Evolutionary conservation across 2,329 filamentous ascomycete genomes (phyloP).

Genomic region (Zasmidium citrigriseum): DNA sequence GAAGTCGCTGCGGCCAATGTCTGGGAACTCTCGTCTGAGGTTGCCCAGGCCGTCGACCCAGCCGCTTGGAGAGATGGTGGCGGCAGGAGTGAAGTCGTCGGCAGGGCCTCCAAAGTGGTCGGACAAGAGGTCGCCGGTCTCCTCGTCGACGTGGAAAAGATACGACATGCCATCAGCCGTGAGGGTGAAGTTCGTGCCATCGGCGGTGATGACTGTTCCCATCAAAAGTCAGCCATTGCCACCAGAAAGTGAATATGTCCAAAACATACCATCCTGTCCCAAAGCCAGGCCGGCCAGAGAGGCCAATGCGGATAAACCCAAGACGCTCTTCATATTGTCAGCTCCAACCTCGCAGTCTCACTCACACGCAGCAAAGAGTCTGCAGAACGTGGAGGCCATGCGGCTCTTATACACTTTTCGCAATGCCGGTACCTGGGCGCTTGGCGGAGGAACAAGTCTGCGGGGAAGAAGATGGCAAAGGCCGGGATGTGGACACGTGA

Average conservation of each 20-base stretch:
- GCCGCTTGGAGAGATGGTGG: conserved; percentile 45
- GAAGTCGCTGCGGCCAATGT: conserved; percentile 65
- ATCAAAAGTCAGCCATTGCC: not conserved
- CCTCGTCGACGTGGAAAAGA: conserved; percentile 62
- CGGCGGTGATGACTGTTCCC: conserved; percentile 54
- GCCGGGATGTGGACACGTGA: not conserved
- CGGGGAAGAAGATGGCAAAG: not conserved
- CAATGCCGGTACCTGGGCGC: not conserved
- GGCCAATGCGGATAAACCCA: not conserved
- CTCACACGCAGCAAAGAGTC: not conserved
- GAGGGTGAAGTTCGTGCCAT: conserved; percentile 58
- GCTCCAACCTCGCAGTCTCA: not conserved
- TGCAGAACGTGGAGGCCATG: not conserved
- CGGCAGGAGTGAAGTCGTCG: conserved; percentile 53
- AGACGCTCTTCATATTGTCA: not conserved
- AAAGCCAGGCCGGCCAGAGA: not conserved
- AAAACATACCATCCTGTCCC: not conserved
- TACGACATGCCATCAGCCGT: conserved; percentile 61
- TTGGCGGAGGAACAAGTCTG: no score
- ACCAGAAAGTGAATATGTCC: not conserved
- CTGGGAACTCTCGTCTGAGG: conserved; percentile 63
- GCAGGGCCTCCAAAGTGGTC: conserved; percentile 63
- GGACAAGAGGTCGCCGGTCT: conserved; percentile 57
- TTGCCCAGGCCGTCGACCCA: conserved; percentile 57
- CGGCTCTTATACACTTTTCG: not conserved